phyloP scores from a whole-genome alignment of 768 basidiomycete genomes.

The Mycena haematopus region DNA sequence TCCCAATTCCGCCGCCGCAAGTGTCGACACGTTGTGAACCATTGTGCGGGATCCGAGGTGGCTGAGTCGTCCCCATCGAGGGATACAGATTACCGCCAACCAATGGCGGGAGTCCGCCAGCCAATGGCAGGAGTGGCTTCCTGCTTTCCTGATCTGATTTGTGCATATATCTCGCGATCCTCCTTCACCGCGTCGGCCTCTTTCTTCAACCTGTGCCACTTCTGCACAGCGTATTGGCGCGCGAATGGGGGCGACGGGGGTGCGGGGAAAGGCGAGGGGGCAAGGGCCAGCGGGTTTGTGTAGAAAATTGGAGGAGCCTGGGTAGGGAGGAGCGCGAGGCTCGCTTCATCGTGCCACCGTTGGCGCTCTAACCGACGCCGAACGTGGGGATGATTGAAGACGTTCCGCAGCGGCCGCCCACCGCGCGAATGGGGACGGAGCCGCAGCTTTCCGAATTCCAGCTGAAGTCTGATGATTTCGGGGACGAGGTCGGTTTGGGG shows the following conservation, averaged over 20 bases:
- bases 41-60: not conserved
- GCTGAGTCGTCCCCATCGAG: not conserved
- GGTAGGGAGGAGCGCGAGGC: slow-evolving; percentile 2
- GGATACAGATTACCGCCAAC: not conserved
- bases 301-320: slow-evolving; percentile 6
- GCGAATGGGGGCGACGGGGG: not conserved
- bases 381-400: not conserved
- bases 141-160: not conserved
- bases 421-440: not conserved
- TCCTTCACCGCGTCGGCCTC: not conserved
- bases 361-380: not conserved
- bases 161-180: not conserved
- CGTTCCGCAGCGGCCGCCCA: not conserved
- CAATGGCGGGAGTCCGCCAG: not conserved
- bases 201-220: not conserved
- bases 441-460: slow-evolving; percentile 11
- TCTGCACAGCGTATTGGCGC: not conserved
- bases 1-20: not conserved
- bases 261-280: not conserved
- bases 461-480: not conserved
- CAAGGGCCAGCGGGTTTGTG: not conserved
- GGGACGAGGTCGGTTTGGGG: not conserved
- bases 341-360: not conserved
- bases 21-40: not conserved
- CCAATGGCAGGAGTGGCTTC: not conserved